Conservation (phyloP, 495 filamentous ascomycete genomes). For the Aspergillus coremiiformis region DNA sequence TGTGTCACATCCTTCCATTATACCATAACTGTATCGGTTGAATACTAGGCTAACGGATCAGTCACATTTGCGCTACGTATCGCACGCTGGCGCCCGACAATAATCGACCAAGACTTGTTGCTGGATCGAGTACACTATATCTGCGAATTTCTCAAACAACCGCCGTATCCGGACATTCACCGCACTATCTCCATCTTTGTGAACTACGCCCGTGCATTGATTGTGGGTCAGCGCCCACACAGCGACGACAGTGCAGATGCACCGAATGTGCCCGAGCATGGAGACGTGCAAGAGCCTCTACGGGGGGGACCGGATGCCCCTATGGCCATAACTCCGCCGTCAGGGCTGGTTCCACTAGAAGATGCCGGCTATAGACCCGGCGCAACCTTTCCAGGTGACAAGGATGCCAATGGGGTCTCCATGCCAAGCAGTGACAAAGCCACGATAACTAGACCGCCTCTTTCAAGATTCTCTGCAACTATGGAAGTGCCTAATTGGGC, state of each 20-base stretch:
- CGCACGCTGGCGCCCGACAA: conserved; percentile 34
- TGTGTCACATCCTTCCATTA: not conserved
- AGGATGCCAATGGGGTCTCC: conserved; percentile 15
- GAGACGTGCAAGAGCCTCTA: conserved; percentile 10
- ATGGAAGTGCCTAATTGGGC: conserved; percentile 40
- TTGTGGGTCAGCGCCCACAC: conserved; percentile 25
- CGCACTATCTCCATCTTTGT: conserved; percentile 39
- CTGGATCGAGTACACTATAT: conserved; percentile 33
- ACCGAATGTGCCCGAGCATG: conserved; percentile 13
- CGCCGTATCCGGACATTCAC: conserved; percentile 39
- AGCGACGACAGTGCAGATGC: conserved; percentile 16
- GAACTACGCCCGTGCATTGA: conserved; percentile 34
- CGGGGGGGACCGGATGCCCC: not conserved
- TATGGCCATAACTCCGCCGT: conserved; percentile 2
- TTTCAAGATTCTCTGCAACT: conserved; percentile 25
- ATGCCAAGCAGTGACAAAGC: conserved; percentile 20
- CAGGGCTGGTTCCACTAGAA: conserved; percentile 14
- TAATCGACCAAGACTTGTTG: conserved; percentile 31
- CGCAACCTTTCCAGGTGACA: conserved; percentile 15
- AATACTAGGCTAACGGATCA: conserved; percentile 3
- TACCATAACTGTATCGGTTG: not conserved
- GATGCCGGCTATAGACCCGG: conserved; percentile 18
- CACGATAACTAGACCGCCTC: conserved; percentile 22
- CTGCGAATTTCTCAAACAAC: conserved; percentile 35
- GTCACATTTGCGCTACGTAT: conserved; percentile 37